Evolutionary conservation across 2,329 filamentous ascomycete genomes (phyloP), one percentile per base, ranked within the genome.

Genomic region (Coniochaeta hoffmannii): DNA sequence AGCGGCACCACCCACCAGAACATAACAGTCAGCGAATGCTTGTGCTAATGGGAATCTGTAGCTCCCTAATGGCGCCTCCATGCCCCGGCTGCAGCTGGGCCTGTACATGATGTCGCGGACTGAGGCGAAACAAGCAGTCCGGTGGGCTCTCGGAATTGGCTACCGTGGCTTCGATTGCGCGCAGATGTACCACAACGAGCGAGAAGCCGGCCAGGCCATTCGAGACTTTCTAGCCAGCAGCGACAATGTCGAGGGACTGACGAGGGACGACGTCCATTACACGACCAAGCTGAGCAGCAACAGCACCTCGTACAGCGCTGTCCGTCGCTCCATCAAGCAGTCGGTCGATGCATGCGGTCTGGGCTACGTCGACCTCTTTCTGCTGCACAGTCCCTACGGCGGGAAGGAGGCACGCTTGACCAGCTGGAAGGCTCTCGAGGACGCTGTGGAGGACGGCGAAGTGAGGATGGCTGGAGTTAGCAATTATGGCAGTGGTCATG

Each of bases 341-440:
- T 87, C 82, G 30, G 76, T 91, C 4, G 76, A 82, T 50, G 79
- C 80, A 55, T 85, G 82, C 24, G 86, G 83, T 0, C 71, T 92
- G 30, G 87, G 83, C 0, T 91, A 92, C 67, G 82, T 93, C 55
- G 89, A 94, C 64, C 69, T 94, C 46, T 92, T 93, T 68, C 73
- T 95, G 11, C 74, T 94, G 55, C 90, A 94, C 65, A 88, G 84
- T 50, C 90, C 89, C 0, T 90, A 90, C 62, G 89, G 89, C 6
- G 89, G 89, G 1, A 83, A 77, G 63, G 69, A 80, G 62, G 84
- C 82, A 8, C 77, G 89, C 4, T 68, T 88, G 53, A 84, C 87
- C 35, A 89, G 86, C 64, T 94, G 89, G 89, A 79, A 74, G 61
- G 89, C 89, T 0, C 73, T 94, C 0, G 86, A 90, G 62, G 89